Evolutionary conservation across 768 basidiomycete species (phyloP), one percentile per base, ranked within the genome.

Genomic region (Lyophyllum shimeji): DNA sequence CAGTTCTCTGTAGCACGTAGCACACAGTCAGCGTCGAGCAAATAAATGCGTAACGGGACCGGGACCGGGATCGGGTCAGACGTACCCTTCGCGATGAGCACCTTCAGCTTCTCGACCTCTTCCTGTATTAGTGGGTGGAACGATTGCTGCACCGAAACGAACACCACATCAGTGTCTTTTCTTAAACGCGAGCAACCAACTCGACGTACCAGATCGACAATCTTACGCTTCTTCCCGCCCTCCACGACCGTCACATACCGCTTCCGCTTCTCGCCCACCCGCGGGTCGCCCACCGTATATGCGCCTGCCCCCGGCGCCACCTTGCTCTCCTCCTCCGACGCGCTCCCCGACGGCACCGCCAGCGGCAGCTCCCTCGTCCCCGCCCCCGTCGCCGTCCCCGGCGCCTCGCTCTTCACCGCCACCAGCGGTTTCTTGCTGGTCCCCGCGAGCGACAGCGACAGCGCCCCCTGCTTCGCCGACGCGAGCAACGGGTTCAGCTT

Each of bases 91-190:
- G 76, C 71, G 25, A 91, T 85, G n/a, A 78, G 77, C 20, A 57
- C 69, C 62, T 85, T 86, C 54, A 95, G 74, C 23, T 77, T 76
- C 34, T 84, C 80, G 31, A 94, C 76, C 1, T 78, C 76, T 0
- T 67, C 73, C 59, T 90, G 84, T 23, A 95, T 71, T 11, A 86
- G 84, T 0, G 86, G 81, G 56, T 89, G 84, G 75, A 94, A 94
- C 25, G 83, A 80, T 15, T 78, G 75, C 85, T 88, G 56, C 25
- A 40, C 15, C 39, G 7, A 40, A 13, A 40, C 15, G 3, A 17
- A 40, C 18, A 5, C n/a, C n/a, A 18, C 15, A n/a, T 40, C 39
- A n/a, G n/a, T 18, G 9, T 4, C 5, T n/a, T 4, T 18, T 4
- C 39, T 5, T n/a, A 18, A n/a, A n/a, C 17, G 5, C 17, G 54